Conservation (phyloP, 2,329 filamentous ascomycete genomes). For the Venturia oleaginea region DNA sequence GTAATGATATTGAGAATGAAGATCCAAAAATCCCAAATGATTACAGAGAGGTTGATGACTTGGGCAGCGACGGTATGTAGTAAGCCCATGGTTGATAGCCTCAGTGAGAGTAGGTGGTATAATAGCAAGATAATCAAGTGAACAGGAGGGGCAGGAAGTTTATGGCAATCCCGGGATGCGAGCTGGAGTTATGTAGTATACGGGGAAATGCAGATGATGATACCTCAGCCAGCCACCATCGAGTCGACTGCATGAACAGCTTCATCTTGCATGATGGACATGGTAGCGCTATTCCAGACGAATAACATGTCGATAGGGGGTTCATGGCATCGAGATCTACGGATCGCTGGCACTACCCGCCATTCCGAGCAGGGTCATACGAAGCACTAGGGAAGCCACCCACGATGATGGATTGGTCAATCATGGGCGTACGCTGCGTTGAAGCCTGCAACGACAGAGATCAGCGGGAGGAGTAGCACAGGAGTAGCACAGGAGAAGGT, state of each 20-base stretch:
- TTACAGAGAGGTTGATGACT: conserved; percentile 29
- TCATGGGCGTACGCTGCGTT: background rate
- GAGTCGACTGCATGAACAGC: background rate
- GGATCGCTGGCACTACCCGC: background rate
- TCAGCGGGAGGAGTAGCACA: no score
- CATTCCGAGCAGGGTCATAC: background rate
- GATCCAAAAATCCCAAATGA: conserved; percentile 31
- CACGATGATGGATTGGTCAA: background rate
- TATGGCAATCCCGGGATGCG: background rate
- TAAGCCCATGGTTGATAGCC: conserved; percentile 15
- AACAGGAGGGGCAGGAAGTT: background rate
- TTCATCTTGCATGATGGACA: background rate
- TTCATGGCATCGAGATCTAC: background rate
- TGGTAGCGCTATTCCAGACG: background rate
- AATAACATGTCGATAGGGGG: background rate
- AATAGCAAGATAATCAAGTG: background rate
- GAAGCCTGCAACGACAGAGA: no score
- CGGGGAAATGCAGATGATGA: background rate
- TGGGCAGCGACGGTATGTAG: conserved; percentile 19
- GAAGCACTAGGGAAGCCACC: background rate
- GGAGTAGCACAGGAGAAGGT: no score
- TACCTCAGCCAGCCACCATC: background rate
- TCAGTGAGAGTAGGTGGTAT: background rate
- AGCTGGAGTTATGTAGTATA: background rate
- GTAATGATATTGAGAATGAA: conserved; percentile 30